Evolutionary conservation across 495 filamentous ascomycete genomes (phyloP).

Genomic region (Pseudomonodictys pantanalensis): DNA sequence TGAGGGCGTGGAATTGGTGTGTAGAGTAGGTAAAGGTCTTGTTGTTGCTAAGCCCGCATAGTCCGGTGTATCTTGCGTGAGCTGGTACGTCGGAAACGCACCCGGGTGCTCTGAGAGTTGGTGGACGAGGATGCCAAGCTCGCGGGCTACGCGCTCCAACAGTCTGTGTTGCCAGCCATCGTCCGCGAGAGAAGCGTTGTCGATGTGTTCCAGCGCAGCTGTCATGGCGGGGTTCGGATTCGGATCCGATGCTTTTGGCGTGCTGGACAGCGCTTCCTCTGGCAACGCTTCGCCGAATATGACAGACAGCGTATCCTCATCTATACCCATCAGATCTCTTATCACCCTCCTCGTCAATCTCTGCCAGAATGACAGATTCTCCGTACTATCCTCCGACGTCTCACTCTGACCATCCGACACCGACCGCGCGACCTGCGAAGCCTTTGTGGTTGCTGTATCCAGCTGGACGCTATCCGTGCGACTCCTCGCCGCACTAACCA

Average conservation of each 20-base stretch:
- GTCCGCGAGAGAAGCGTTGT: constrained; percentile 29
- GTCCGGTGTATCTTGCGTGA: constrained; percentile 39
- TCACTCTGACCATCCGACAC: constrained; percentile 36
- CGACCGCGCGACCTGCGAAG: constrained; percentile 30
- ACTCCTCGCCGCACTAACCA: constrained; percentile 40
- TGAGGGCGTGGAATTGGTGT: constrained; percentile 4
- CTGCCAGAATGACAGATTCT: constrained; percentile 69
- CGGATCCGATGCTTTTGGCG: constrained; percentile 24
- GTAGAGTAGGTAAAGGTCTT: neutral
- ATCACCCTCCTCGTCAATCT: constrained; percentile 83
- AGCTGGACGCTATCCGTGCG: constrained; percentile 30
- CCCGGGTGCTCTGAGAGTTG: constrained; percentile 78
- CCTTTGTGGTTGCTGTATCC: constrained; percentile 10
- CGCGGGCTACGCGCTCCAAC: constrained; percentile 77
- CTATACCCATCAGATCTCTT: constrained; percentile 84
- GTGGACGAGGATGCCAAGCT: constrained; percentile 78
- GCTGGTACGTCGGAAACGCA: constrained; percentile 73
- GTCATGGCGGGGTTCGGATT: constrained; percentile 40
- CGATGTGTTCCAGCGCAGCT: constrained; percentile 39
- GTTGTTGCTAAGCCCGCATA: constrained; percentile 53
- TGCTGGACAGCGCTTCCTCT: constrained; percentile 49
- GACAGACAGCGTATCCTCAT: constrained; percentile 76
- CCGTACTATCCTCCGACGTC: constrained; percentile 34
- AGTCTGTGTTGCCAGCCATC: constrained; percentile 69
- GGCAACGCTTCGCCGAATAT: constrained; percentile 83